phyloP scores from a whole-genome alignment of 2,329 filamentous ascomycete species.

The Xylariaceae sp. region DNA sequence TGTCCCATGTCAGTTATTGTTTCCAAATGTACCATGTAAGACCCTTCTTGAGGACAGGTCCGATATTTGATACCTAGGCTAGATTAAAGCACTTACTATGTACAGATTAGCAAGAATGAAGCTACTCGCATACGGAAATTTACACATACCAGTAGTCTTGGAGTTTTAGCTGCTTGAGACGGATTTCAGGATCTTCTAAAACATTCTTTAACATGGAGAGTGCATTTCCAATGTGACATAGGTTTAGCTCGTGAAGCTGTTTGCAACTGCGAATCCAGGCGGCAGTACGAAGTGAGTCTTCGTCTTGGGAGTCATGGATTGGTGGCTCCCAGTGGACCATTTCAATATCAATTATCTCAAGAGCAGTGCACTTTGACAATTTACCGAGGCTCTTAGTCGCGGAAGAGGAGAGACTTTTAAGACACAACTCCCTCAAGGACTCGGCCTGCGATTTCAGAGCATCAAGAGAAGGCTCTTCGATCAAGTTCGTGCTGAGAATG shows the following conservation, averaged over 20 bases:
- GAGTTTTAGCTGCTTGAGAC: conserved; percentile 21
- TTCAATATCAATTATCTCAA: conserved; percentile 35
- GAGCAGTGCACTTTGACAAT: conserved; percentile 30
- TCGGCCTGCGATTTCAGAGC: conserved; percentile 45
- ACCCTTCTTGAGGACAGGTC: too few species aligned
- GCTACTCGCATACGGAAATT: too few species aligned
- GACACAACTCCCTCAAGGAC: conserved; percentile 32
- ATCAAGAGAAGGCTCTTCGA: conserved; percentile 51
- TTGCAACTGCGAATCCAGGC: conserved; percentile 31
- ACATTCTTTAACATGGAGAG: conserved; percentile 29
- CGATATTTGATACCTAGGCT: too few species aligned
- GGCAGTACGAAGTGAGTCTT: conserved; percentile 27
- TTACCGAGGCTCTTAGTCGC: conserved; percentile 28
- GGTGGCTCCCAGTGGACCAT: conserved; percentile 14
- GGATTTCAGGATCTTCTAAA: conserved; percentile 21
- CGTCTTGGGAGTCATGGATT: conserved; percentile 19
- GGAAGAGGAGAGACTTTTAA: conserved; percentile 28
- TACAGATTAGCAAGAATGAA: too few species aligned
- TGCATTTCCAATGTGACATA: conserved; percentile 43
- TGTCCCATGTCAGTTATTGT: too few species aligned
- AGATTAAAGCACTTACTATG: too few species aligned
- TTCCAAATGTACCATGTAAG: too few species aligned
- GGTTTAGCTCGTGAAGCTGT: conserved; percentile 31
- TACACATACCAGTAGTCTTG: conserved; percentile 13
- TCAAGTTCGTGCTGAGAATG: conserved; percentile 51